These are phyloP conservation scores for Suhomyces emberorum DNA, from an alignment of 805 yeast species.

Conservation along the genomic window DNA sequence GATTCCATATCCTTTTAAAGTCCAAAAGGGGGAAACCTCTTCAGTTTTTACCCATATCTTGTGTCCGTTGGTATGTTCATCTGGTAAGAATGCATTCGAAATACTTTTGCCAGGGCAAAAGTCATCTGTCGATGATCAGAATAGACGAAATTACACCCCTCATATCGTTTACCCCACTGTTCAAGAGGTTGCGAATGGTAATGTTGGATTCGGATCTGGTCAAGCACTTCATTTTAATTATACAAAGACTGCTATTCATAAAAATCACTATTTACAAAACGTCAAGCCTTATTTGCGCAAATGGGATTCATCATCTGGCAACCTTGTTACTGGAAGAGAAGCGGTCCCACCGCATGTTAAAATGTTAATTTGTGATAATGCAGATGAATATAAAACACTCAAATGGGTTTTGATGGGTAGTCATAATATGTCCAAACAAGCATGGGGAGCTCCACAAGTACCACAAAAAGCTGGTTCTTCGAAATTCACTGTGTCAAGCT, in stretches of 20 bases:
- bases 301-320: slow-evolving; percentile 34
- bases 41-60: slow-evolving; percentile 49
- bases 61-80: slow-evolving; percentile 41
- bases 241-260: slow-evolving; percentile 17
- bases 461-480: slow-evolving; percentile 12
- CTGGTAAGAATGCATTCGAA: slow-evolving; percentile 17
- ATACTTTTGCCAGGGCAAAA: slow-evolving; percentile 25
- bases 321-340: slow-evolving; percentile 28
- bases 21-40: slow-evolving; percentile 20
- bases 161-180: slow-evolving; percentile 45
- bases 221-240: slow-evolving; percentile 47
- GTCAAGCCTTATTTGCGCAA: slow-evolving; percentile 41
- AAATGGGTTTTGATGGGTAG: slow-evolving; percentile 74
- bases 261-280: slow-evolving; percentile 38
- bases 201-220: slow-evolving; percentile 49
- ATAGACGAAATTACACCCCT: slow-evolving; percentile 26
- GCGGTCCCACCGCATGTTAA: slow-evolving; percentile 64
- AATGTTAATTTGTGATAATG: slow-evolving; percentile 54
- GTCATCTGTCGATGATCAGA: slow-evolving; percentile 20
- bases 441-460: slow-evolving; percentile 84
- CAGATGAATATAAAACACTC: slow-evolving; percentile 46
- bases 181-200: slow-evolving; percentile 34
- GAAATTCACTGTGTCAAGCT: slow-evolving; percentile 31
- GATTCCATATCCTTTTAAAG: slow-evolving; percentile 44
- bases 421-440: slow-evolving; percentile 71